Base-by-base conservation (phyloP, 2,329 filamentous ascomycete species). In the Sphaerulina musiva region DNA sequence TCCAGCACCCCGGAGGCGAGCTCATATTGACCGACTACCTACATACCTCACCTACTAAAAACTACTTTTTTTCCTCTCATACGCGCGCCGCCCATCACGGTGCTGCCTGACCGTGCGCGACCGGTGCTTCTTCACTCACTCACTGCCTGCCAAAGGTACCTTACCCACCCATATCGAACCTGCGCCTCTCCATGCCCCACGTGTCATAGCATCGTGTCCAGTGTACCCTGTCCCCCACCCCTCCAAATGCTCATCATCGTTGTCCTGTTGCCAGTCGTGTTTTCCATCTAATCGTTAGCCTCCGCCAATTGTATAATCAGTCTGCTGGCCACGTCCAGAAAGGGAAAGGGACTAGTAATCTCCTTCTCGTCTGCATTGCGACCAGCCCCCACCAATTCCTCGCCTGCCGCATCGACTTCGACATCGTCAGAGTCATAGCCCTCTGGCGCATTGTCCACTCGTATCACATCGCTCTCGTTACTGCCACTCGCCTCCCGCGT, bases 301-400 rank as follows among this genome's bases (percentile, higher is more conserved):
- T 92, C 88, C 9, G 91, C 90, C 68, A 97, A 77, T 74, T 95
- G 90, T 74, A 95, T 90, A 64, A 97, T 95, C 66, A 97, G 77
- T 72, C 85, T 85, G 61, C 89, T 91, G 31, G 92, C 91, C 72
- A 96, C 86, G 73, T 97, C 92, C 66, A 97, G 78, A 74, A 96
- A 97, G 3, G 93, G 92, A 71, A 95, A 97, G 29, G 93, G 90
- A 69, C 88, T 95, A 43, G 89, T 92, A 59, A 95, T 89, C 66
- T 95, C 87, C 79, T 97, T 97, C 74, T 96, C 90, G 65, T 93
- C 89, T 70, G 75, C 66, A 64, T 70, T 77, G 63, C 81, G 64
- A 65, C 81, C 75, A 46, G 69, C 70, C 34, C 74, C 75, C 17
- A 73, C 69, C 55, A 72, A 68, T 59, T 74, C 73, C 49, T 72